Conservation (phyloP, 116 monocot species). For the Phalaenopsis hybrid region DNA sequence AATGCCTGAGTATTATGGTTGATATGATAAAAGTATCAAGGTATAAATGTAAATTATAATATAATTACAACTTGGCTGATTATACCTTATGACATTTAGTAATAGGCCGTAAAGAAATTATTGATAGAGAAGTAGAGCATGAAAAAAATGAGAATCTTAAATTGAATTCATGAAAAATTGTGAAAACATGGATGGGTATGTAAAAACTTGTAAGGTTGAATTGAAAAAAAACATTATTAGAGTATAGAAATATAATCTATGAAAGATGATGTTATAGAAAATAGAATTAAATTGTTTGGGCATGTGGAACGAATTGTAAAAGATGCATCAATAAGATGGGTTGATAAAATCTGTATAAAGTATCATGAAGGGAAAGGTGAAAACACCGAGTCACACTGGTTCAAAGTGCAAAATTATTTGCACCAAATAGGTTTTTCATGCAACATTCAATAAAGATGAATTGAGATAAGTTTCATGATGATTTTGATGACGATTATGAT, state of each 20-base stretch:
- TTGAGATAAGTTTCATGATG: neutral
- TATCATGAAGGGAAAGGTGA: neutral
- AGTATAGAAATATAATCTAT: neutral
- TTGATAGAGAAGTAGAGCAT: neutral
- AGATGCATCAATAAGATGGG: neutral
- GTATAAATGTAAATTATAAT: neutral
- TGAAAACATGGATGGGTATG: too few species aligned
- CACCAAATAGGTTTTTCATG: neutral
- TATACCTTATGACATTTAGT: neutral
- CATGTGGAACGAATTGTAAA: neutral
- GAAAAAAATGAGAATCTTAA: neutral
- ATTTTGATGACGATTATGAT: neutral
- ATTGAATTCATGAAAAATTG: too few species aligned
- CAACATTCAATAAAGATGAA: neutral
- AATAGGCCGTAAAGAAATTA: neutral
- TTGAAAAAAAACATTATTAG: neutral
- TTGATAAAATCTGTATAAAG: neutral
- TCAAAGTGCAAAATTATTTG: neutral
- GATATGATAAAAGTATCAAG: neutral
- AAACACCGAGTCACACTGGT: neutral
- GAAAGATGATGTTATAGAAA: neutral
- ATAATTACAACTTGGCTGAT: neutral
- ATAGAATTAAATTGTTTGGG: neutral
- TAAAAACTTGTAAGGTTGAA: neutral
- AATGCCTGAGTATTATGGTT: neutral